These are phyloP conservation scores for Leucoagaricus sp. DNA, from an alignment of 1,284 basidiomycete genomes.

Conservation along the genomic window DNA sequence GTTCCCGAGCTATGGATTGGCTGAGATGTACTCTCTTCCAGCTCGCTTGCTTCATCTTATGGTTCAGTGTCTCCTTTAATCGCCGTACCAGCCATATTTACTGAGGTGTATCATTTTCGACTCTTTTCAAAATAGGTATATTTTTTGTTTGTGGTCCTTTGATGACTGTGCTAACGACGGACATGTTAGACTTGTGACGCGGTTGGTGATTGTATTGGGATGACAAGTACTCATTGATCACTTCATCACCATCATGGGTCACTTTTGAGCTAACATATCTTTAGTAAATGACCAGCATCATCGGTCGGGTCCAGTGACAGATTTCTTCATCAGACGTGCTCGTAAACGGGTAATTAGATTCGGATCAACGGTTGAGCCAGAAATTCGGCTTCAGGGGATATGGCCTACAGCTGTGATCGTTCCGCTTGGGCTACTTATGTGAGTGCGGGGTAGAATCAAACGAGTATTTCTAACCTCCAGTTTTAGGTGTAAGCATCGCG, in stretches of 20 bases:
- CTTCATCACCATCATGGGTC: too few species aligned
- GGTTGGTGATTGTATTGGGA: not conserved
- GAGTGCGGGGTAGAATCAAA: not conserved
- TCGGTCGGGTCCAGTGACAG: slow-evolving; percentile 10
- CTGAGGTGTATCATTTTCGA: slow-evolving; percentile 2
- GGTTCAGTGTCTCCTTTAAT: not conserved
- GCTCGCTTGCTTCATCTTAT: not conserved
- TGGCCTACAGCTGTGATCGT: slow-evolving; percentile 7
- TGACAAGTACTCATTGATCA: not conserved
- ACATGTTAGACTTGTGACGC: not conserved
- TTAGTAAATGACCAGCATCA: too few species aligned
- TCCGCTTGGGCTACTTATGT: slow-evolving; percentile 5
- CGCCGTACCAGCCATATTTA: not conserved
- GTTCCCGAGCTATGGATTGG: too few species aligned
- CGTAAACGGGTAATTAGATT: not conserved
- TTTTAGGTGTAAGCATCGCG: not conserved
- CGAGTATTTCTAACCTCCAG: not conserved
- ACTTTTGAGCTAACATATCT: too few species aligned
- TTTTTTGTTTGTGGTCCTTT: not conserved
- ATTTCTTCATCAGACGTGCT: slow-evolving; percentile 1
- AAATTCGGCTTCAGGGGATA: slow-evolving; percentile 4
- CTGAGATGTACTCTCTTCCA: not conserved
- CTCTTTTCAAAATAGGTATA: slow-evolving; percentile 2
- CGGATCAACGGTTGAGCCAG: not conserved
- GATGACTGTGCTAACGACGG: not conserved